Base-by-base conservation (phyloP, 768 basidiomycete genomes). In the Russula vinacea region DNA sequence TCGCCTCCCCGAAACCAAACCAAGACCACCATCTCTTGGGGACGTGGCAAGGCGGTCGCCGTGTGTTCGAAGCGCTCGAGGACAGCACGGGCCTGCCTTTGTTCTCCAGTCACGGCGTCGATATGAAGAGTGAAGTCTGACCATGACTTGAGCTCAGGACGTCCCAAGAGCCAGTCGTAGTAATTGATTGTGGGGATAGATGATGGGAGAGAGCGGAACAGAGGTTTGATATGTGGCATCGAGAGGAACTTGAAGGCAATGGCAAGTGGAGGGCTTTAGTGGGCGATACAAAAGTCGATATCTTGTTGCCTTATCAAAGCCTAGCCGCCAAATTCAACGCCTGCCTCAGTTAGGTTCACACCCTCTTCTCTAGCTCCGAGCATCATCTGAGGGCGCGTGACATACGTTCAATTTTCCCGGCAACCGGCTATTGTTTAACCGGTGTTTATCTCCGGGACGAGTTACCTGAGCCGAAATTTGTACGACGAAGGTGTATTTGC, bases 81-180 rank as follows among this genome's bases (percentile, higher is more conserved):
- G 65, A 87, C 80, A 63, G 87, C 79, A 29, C 74, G 76, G 66
- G 76, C 82, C 13, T 76, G 78, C 14, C 81, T 73, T 56, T 71
- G 76, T 60, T 76, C 70, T 3, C 82, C 85, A 0, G 84, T 84
- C 39, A 75, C 68, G 0, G 80, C 79, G 67, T 91, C 83, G 59
- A 90, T 78, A 49, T 84, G 78, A 5, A 84, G 51, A 0, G 79
- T 79, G 69, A 76, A 84, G 64, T 90, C 82, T 0, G 81, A 76
- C 59, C 60, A 65, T 9, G 16, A 8, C 1, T 52, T 39, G 55
- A 65, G 49, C 26, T 32, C 60, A 8, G 58, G 59, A 14, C 55
- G 64, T 5, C 50, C 55, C 26, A 61, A 22, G 42, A 61, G 42
- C 39, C 39, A 65, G 50, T 65, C 64, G 19, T 65, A 61, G 47